Conservation (phyloP, 139 green algal species). For the Chlamydomonas incerta region DNA sequence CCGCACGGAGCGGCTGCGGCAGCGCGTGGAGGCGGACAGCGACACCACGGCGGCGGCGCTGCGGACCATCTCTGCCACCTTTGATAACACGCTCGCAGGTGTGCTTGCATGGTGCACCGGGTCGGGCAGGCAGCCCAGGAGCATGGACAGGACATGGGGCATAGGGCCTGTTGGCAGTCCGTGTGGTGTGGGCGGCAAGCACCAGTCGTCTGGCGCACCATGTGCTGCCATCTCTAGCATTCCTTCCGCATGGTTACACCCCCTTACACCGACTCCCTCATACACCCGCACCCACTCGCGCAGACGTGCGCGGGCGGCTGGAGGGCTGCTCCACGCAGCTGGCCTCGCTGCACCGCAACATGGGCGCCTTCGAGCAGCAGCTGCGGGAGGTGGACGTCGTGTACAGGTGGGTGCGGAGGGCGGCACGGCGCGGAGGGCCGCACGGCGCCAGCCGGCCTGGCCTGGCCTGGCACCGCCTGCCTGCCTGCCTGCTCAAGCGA, state of each 20-base stretch:
- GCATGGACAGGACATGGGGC: no score
- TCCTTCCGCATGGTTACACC: no score
- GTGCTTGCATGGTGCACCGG: no score
- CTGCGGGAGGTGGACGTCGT: conserved; percentile 23
- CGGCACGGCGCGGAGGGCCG: background rate
- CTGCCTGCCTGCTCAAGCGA: no score
- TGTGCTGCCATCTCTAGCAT: no score
- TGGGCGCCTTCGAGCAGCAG: conserved; percentile 18
- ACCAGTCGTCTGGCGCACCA: no score
- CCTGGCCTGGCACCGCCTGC: no score
- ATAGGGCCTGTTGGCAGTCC: background rate
- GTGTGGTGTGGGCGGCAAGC: background rate
- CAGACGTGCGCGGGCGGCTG: conserved; percentile 40
- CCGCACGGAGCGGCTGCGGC: conserved; percentile 45
- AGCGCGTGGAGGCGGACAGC: conserved; percentile 54
- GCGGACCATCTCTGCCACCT: conserved; percentile 43
- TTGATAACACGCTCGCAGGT: conserved; percentile 48
- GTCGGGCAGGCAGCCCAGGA: no score
- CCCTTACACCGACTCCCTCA: no score
- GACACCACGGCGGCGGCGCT: conserved; percentile 52
- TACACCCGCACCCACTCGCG: no score
- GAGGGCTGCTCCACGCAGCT: conserved; percentile 31
- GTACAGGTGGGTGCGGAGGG: background rate
- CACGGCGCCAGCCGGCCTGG: no score
- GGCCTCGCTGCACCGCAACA: conserved; percentile 32